Evolutionary conservation across 345 rosid genomes (phyloP), one percentile per base, ranked within the genome.

Genomic region (Kandelia obovata): DNA sequence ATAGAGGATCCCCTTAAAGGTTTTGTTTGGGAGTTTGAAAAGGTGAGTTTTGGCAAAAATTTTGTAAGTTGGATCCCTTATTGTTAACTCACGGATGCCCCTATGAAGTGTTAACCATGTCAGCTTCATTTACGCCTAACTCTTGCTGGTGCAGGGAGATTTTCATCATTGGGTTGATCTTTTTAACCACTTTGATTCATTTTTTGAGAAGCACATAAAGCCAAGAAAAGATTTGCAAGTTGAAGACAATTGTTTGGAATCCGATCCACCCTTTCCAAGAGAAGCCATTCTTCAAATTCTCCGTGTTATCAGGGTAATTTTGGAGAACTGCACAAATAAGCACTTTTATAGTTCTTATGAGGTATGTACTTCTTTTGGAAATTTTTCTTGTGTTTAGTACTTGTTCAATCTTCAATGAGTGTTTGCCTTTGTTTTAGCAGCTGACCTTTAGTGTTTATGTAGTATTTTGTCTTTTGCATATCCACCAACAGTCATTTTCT

Each of bases 141-240:
- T 71, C 7, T 65, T 46, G 19, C 59, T 82, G 53, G 3, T 77
- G 77, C 87, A 94, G 98, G 98, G 98, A 58, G 97, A 94, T 80
- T 94, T 94, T 74, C 96, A 91, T 85, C 98, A 94, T 34, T 94
- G 98, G 98, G 91, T 89, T 79, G 98, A 94, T 76, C 97, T 91
- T 70, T 91, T 94, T 75, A 92, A 91, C 83, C 81, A 91, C 77
- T 94, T 94, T 73, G 98, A 89, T 83, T 82, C 92, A 65, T 89
- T 82, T 84, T 94, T 94, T 74, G 97, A 91, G 80, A 91, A 94
- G 87, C 87, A 88, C 67, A 77, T 91, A 64, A 91, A 94, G 81
- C 75, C 78, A 39, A 91, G 97, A 72, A 89, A 85, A 79, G 98
- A 94, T 83, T 78, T 94, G 75, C 95, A 83, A 78, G 68, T 91